Evolutionary conservation across 2,329 filamentous ascomycete genomes (phyloP).

Genomic region (Exophiala bonariae): DNA sequence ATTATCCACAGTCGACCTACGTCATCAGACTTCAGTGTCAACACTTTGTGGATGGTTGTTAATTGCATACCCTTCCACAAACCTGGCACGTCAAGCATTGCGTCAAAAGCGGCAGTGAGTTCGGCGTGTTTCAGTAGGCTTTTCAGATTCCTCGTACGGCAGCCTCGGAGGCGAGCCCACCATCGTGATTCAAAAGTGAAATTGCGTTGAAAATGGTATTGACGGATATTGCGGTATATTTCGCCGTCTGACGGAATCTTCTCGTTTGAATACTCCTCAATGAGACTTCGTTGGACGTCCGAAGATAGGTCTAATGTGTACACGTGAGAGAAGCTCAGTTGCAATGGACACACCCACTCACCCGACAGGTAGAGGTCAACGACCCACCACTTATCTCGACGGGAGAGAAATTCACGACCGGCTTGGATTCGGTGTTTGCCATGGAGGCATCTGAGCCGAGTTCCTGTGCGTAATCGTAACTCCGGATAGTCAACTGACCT

Average conservation of each 20-base stretch:
- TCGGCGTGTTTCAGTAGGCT: slow-evolving; percentile 29
- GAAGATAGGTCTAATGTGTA: slow-evolving; percentile 27
- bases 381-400: slow-evolving; percentile 30
- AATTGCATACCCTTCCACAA: slow-evolving; percentile 35
- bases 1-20: slow-evolving; percentile 24
- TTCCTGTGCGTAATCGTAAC: slow-evolving; percentile 25
- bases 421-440: slow-evolving; percentile 29
- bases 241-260: slow-evolving; percentile 30
- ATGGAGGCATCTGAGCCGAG: slow-evolving; percentile 29
- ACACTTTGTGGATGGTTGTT: slow-evolving; percentile 30
- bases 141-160: slow-evolving; percentile 28
- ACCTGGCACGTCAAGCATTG: slow-evolving; percentile 33
- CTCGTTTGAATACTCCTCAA: slow-evolving; percentile 34
- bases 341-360: slow-evolving; percentile 8
- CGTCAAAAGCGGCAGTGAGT: slow-evolving; percentile 35
- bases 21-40: slow-evolving; percentile 35
- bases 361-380: slow-evolving; percentile 35
- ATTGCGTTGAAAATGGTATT: slow-evolving; percentile 25
- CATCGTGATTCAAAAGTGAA: slow-evolving; percentile 20
- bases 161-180: slow-evolving; percentile 29
- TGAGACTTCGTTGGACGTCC: slow-evolving; percentile 28
- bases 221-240: slow-evolving; percentile 33
- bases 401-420: slow-evolving; percentile 22
- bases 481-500: slow-evolving; percentile 14
- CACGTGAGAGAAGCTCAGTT: not conserved